Evolutionary conservation across 768 basidiomycete genomes (phyloP), one percentile per base, ranked within the genome.

Genomic region (Agrocybe chaxingu): DNA sequence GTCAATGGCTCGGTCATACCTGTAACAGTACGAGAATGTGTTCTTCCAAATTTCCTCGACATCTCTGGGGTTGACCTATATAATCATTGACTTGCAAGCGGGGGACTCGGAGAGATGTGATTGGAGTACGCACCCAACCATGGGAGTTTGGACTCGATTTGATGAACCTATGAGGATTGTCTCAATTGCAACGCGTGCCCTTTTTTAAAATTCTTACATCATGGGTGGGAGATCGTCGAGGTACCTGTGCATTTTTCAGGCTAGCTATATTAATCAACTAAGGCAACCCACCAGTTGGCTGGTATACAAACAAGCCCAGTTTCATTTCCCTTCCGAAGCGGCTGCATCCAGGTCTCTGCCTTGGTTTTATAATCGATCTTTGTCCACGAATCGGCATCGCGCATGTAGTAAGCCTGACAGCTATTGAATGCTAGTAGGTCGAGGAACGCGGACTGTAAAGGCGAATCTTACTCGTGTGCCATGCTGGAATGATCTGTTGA

Each of bases 21-120:
- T 68, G 63, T 87, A 87, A 44, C 76, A 78, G 59, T 88, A 88
- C 1, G 79, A 75, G 62, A 87, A 87, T 48, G 75, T 84, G 57
- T 84, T 84, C 62, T 86, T 87, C 87, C 88, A 89, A 5, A 89
- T 72, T 50, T 88, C 76, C 56, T 87, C 83, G 4, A 87, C 78
- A 37, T 81, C 80, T 33, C 79, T 70, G 1, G 78, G 61, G 57
- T 84, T 86, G n/a, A 89, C 80, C 81, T 82, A 51, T 33, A 42
- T 10, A 2, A 31, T 51, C 13, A 7, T 9, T 12, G 2, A 32
- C 29, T 40, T n/a, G 38, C 40, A 39, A 9, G 34, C 32, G 36
- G 9, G 32, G 16, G 16, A 3, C 30, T 19, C 11, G 1, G 31
- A 39, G 24, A 13, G n/a, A 40, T 9, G 38, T 30, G 18, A 40